A percentile compares a stretch with the other conserved stretches of the same genome.
phyloP scores from a whole-genome alignment of 345 rosid genomes.

The Aegle marmelos region DNA sequence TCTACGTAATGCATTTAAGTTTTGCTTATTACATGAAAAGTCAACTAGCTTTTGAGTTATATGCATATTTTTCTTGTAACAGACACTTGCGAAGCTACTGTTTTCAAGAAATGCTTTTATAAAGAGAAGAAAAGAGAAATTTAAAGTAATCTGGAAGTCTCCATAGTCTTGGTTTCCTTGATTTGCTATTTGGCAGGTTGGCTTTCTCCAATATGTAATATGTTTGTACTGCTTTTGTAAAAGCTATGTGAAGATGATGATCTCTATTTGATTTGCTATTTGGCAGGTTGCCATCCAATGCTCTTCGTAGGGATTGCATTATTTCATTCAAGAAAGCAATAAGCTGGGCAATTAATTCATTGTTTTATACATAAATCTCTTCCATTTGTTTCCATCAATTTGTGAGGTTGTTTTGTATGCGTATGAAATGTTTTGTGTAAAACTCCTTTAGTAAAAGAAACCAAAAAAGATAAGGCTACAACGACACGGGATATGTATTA shows the following conservation, averaged over 20 bases:
- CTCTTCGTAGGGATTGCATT: no score
- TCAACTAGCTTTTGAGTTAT: not conserved
- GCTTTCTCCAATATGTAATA: not conserved
- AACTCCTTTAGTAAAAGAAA: no score
- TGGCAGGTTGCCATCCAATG: conserved; percentile 67
- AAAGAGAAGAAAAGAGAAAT: conserved; percentile 60
- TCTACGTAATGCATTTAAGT: not conserved
- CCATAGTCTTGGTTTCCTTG: not conserved
- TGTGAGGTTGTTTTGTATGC: no score
- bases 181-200: not conserved
- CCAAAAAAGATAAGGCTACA: no score
- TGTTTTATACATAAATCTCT: no score
- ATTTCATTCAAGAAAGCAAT: no score
- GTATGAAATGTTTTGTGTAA: no score
- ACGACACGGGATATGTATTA: no score
- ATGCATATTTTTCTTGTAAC: conserved; percentile 11
- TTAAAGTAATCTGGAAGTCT: conserved; percentile 43
- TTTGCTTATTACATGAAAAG: not conserved
- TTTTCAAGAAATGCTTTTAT: conserved; percentile 68
- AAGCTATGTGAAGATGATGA: conserved; percentile 70
- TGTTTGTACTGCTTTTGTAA: conserved; percentile 36
- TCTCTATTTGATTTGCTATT: conserved; percentile 53
- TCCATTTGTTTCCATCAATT: no score
- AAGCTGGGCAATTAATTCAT: no score
- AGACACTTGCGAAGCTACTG: conserved; percentile 86